phyloP scores from a whole-genome alignment of 208 protist species.

The Leishmania tarentolae region DNA sequence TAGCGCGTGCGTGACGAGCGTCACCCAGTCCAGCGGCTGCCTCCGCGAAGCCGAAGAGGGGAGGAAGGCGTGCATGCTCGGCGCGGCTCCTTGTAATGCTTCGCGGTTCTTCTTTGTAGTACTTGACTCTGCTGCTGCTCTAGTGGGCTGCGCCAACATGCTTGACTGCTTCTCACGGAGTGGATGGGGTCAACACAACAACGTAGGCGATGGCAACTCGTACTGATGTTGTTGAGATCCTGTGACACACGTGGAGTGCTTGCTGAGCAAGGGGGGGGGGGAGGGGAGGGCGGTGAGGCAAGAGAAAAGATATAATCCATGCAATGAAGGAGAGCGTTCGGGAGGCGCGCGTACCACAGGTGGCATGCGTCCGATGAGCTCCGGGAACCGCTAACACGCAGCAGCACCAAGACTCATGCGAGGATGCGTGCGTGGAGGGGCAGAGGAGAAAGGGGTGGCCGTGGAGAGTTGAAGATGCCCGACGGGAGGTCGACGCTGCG shows the following conservation, averaged over 20 bases:
- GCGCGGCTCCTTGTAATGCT: no score
- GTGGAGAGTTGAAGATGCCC: neutral
- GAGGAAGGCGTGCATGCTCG: constrained; percentile 30
- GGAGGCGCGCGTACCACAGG: neutral
- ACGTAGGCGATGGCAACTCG: neutral
- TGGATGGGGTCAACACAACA: neutral
- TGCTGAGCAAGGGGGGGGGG: neutral
- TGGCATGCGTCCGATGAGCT: no score
- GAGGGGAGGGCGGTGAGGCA: neutral
- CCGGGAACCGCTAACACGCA: no score
- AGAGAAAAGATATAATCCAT: neutral
- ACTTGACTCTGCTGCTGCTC: neutral
- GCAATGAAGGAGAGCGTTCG: neutral
- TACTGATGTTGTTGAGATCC: neutral
- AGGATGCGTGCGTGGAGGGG: neutral
- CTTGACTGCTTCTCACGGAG: neutral
- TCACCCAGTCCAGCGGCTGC: constrained; percentile 45
- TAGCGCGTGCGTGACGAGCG: constrained; percentile 38
- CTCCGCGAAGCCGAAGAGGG: constrained; percentile 31
- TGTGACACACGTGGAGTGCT: neutral
- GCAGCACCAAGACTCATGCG: no score
- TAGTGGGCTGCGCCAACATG: neutral
- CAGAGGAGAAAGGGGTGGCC: neutral
- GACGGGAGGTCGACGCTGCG: neutral
- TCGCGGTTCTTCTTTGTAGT: neutral